A percentile compares a stretch with the other conserved stretches of the same genome.
phyloP scores from a whole-genome alignment of 768 basidiomycete species.

The Suillus subaureus region DNA sequence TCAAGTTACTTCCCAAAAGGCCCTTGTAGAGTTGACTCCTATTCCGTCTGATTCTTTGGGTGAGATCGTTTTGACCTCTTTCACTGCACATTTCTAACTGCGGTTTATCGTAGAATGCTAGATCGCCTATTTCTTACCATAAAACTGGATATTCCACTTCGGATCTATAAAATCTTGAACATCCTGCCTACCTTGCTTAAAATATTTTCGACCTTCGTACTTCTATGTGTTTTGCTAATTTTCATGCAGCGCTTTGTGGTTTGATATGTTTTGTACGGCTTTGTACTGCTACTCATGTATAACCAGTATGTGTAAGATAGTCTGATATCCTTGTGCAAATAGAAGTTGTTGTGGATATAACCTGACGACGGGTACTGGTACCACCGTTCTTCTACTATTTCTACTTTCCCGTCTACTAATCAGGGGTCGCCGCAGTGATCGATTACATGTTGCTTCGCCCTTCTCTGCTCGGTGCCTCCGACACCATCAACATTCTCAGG shows the following conservation, averaged over 20 bases:
- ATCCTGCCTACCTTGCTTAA: background rate
- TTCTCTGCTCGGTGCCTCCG: slow-evolving; percentile 85
- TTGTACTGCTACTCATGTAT: background rate
- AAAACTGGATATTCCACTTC: background rate
- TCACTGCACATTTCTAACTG: background rate
- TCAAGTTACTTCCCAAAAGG: slow-evolving; percentile 50
- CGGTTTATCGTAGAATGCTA: background rate
- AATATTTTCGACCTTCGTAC: background rate
- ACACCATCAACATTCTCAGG: slow-evolving; percentile 91
- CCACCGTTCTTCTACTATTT: slow-evolving; percentile 31
- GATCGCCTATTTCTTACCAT: background rate
- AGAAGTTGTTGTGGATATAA: background rate
- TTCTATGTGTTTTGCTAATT: background rate
- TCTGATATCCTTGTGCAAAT: background rate
- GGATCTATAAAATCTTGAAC: background rate
- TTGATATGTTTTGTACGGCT: background rate
- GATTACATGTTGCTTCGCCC: slow-evolving; percentile 75
- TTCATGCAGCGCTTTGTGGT: background rate
- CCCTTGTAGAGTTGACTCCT: slow-evolving; percentile 18
- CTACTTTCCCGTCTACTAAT: slow-evolving; percentile 35
- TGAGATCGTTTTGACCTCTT: background rate
- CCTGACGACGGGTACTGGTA: slow-evolving; percentile 7
- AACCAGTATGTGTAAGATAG: background rate
- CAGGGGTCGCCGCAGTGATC: slow-evolving; percentile 64
- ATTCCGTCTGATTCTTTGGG: background rate